Evolutionary conservation across 371 early-diverging fungal species (phyloP), one percentile per base, ranked within the genome.

Genomic region (Mortierella sp.): DNA sequence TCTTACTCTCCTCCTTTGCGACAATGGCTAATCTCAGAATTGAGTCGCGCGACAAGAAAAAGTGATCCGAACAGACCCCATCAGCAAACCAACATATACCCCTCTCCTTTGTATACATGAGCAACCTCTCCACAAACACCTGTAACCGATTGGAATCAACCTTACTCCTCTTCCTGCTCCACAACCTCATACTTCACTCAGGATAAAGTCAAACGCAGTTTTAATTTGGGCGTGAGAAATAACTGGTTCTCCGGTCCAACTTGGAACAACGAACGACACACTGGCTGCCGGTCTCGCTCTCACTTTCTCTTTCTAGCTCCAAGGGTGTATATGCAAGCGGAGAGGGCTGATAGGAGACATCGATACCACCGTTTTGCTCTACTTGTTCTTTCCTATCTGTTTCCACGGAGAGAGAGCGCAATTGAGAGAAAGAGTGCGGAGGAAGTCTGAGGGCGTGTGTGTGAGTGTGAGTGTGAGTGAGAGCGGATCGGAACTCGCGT

Each of bases 401-500:
- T 41, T 21, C 38, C 65, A 68, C 41, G 11, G 51, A 41, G 41
- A 41, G 41, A 41, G 41, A 41, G 41, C 0, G 51, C 21, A 7
- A 6, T 21, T 29, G 32, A 60, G 18, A 63, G 32, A 35, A 32
- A 68, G 24, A 8, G 43, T 21, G 38, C 21, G 41, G 41, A 38
- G 68, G 38, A 38, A 68, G 68, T 2, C 41, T 16, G 68, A 38
- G 41, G 68, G 38, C 2, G 46, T 12, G 41, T 41, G 41, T 41
- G 41, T 41, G 41, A 4, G 41, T 41, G 41, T 41, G 41, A 0
- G 41, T 41, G 41, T 41, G 38, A 32, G 29, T 21, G 68, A 24
- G 68, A 68, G 38, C 24, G 68, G 68, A 68, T 68, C 68, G 68
- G 41, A 68, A 41, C 68, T 68, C 68, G 68, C 43, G 68, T 68